These are phyloP conservation scores for Phytophthora fragariae DNA, from an alignment of 352 stramenopile genomes.

Conservation along the genomic window DNA sequence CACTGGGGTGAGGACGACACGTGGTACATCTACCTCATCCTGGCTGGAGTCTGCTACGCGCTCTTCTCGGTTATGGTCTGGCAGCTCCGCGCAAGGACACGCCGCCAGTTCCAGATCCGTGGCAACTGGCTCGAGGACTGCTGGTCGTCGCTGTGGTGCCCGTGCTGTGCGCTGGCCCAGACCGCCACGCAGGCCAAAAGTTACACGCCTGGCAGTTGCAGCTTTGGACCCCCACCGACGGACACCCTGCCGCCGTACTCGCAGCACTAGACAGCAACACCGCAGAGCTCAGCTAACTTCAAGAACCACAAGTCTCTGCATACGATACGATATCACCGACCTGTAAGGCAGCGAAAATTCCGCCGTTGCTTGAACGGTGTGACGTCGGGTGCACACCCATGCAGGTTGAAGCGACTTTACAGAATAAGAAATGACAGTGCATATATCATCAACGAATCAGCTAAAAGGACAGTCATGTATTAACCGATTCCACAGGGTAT, in stretches of 20 bases:
- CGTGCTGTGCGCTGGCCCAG: constrained; percentile 46
- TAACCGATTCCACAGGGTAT: neutral
- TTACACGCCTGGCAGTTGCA: constrained; percentile 50
- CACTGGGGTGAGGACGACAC: constrained; percentile 35
- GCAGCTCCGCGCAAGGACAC: constrained; percentile 25
- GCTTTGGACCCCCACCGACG: constrained; percentile 27
- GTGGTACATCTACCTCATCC: constrained; percentile 38
- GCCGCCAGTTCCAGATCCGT: constrained; percentile 18
- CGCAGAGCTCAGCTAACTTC: neutral
- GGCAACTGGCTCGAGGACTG: constrained; percentile 37
- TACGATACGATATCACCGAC: neutral
- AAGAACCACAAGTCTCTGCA: no score
- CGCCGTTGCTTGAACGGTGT: neutral
- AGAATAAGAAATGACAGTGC: neutral
- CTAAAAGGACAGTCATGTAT: neutral
- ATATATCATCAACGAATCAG: neutral
- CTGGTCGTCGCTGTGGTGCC: constrained; percentile 40
- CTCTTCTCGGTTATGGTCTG: constrained; percentile 37
- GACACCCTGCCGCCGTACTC: constrained; percentile 42
- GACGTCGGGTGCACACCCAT: neutral
- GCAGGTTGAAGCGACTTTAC: neutral
- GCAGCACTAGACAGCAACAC: constrained; percentile 6
- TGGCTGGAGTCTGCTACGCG: constrained; percentile 28
- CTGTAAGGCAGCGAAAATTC: neutral
- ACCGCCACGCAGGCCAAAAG: constrained; percentile 56